Evolutionary conservation across 139 green algal species (phyloP), one percentile per base, ranked within the genome.

Genomic region (Picochlorum sp.): DNA sequence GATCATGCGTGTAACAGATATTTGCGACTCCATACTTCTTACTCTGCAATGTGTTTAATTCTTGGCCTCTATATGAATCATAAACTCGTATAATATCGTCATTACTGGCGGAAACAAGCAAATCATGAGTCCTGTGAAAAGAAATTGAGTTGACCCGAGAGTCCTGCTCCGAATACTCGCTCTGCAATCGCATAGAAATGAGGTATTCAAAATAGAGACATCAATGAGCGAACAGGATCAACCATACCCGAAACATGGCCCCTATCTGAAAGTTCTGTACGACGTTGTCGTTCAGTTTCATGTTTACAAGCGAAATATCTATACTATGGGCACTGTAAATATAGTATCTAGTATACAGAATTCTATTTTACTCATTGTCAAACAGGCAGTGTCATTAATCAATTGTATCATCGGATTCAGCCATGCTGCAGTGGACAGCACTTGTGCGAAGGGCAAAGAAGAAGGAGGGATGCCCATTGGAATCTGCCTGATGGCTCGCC

Each of bases 11-110:
- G 70, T 89, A 93, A 44, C 60, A 72, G 3, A 95, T 73, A 62
- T 85, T 82, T 21, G 77, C 71, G 11, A 87, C 79, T 6, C 86
- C 85, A 74, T 97, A 94, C 71, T 96, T 96, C 14, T 82, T 81
- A 68, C 70, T 88, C 69, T 76, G 75, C 11, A 96, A 49, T 6
- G 66, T 78, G 37, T 86, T 83, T 20, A 72, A 41, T 30, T 51
- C 24, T 18, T 20, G 34, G 38, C 75, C 84, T 1, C 64, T 65
- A 14, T 79, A 61, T 14, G 83, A 92, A 81, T 92, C 81, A 72
- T 92, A 95, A 4, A 96, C 9, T 3, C 75, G 70, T 41, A 97
- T 90, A 10, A 72, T 68, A 62, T 96, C 86, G 63, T 97, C 91
- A 44, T 95, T 83, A 3, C 74, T 66, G 10, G 74, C 85, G 20